These are phyloP conservation scores for Candida smagusa DNA, from an alignment of 1,139 yeast genomes.

Conservation along the genomic window DNA sequence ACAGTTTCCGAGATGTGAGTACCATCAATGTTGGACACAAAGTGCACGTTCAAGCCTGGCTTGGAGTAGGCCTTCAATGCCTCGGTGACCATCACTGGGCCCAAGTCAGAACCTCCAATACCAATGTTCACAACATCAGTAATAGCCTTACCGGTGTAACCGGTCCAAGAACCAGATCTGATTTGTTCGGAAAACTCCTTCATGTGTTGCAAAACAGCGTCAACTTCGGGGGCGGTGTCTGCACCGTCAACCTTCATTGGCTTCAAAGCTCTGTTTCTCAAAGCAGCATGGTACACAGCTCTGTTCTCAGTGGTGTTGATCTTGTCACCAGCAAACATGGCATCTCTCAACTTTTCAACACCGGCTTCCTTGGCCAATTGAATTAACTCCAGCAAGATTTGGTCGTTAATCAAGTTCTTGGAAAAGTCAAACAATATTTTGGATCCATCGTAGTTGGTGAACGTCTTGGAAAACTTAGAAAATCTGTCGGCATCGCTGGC, in stretches of 20 bases:
- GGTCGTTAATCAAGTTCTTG: slow-evolving; percentile 87
- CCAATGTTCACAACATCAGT: slow-evolving; percentile 96
- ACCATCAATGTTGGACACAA: slow-evolving; percentile 97
- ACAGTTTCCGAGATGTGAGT: slow-evolving; percentile 93
- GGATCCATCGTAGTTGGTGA: slow-evolving; percentile 80
- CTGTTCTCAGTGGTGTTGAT: slow-evolving; percentile 94
- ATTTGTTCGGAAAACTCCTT: slow-evolving; percentile 87
- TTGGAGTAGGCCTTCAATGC: slow-evolving; percentile 88
- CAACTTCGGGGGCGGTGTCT: slow-evolving; percentile 88
- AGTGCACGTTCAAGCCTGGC: slow-evolving; percentile 76
- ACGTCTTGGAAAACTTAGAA: slow-evolving; percentile 70
- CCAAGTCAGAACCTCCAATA: slow-evolving; percentile 97
- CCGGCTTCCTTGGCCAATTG: slow-evolving; percentile 87
- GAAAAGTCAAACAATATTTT: slow-evolving; percentile 91
- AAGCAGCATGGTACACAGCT: slow-evolving; percentile 95
- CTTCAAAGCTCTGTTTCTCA: slow-evolving; percentile 84
- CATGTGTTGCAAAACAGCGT: slow-evolving; percentile 89
- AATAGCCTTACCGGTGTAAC: slow-evolving; percentile 92
- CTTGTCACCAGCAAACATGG: slow-evolving; percentile 87
- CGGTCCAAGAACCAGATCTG: slow-evolving; percentile 93
- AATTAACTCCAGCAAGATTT: slow-evolving; percentile 62
- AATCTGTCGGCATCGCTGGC: slow-evolving; percentile 70
- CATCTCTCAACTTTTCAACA: slow-evolving; percentile 83
- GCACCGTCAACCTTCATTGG: slow-evolving; percentile 85
- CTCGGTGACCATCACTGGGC: slow-evolving; percentile 99